phyloP scores from a whole-genome alignment of 192 early-diverging fungal genomes.

The Linnemannia hyalina region DNA sequence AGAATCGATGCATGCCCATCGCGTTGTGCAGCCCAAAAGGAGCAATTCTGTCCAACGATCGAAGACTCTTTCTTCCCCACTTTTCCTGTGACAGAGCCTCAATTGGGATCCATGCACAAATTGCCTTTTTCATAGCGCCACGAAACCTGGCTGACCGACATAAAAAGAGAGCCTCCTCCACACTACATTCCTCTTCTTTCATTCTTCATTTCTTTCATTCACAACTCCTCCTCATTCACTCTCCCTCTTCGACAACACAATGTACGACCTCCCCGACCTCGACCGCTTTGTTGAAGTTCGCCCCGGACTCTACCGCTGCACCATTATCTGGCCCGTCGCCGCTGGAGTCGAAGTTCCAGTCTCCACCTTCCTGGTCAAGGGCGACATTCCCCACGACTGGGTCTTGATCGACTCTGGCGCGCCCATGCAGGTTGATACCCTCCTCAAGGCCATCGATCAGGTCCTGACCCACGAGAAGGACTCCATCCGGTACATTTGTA shows the following conservation, averaged over 20 bases:
- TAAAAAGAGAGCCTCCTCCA: neutral
- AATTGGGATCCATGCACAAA: neutral
- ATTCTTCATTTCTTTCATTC: slow-evolving; percentile 16
- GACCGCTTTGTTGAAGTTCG: slow-evolving; percentile 51
- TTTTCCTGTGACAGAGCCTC: neutral
- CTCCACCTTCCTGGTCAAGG: slow-evolving; percentile 42
- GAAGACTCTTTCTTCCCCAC: neutral
- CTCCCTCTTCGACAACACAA: neutral
- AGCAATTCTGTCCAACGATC: neutral
- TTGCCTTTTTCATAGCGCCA: neutral
- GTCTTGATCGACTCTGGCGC: slow-evolving; percentile 48
- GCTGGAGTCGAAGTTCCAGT: slow-evolving; percentile 28
- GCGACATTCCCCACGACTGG: slow-evolving; percentile 39
- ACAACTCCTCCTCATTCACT: neutral
- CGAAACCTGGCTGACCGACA: neutral
- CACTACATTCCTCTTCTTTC: neutral
- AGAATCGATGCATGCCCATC: neutral
- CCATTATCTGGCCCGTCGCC: slow-evolving; percentile 41
- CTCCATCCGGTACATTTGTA: slow-evolving; percentile 46
- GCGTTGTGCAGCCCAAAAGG: neutral
- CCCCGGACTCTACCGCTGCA: slow-evolving; percentile 49
- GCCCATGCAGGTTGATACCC: slow-evolving; percentile 30
- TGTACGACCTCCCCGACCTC: slow-evolving; percentile 55
- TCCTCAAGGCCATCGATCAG: slow-evolving; percentile 39
- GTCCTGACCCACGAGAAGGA: slow-evolving; percentile 44